Conservation (phyloP, 495 filamentous ascomycete species). For the Penicillium argentinense region DNA sequence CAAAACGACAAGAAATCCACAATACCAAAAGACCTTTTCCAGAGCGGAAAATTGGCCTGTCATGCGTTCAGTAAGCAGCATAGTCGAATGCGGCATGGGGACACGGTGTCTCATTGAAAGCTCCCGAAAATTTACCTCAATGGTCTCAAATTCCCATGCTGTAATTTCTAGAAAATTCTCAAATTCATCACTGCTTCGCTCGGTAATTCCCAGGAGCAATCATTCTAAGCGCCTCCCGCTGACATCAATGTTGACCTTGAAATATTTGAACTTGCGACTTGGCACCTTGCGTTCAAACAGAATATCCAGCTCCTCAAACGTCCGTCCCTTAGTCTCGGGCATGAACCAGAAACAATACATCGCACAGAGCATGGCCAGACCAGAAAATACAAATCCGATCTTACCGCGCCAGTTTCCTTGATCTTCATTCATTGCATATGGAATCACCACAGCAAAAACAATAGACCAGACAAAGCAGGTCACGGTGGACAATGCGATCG, state of each 20-base stretch:
- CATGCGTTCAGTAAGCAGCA: no score
- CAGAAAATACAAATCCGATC: constrained; percentile 66
- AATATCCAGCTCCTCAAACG: constrained; percentile 59
- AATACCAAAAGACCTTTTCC: no score
- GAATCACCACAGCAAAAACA: constrained; percentile 62
- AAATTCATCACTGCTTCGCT: no score
- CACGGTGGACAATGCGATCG: constrained; percentile 62
- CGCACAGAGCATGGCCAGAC: constrained; percentile 39
- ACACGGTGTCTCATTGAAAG: no score
- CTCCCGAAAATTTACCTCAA: no score
- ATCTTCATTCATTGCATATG: constrained; percentile 66
- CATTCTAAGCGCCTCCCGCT: constrained; percentile 11
- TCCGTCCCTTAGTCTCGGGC: constrained; percentile 61
- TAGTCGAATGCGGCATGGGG: no score
- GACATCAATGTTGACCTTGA: constrained; percentile 20
- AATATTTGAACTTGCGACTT: constrained; percentile 28
- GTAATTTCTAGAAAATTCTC: no score
- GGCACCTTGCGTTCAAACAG: constrained; percentile 52
- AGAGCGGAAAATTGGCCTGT: no score
- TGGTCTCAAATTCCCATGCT: no score
- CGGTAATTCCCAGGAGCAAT: no score
- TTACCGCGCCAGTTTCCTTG: constrained; percentile 63
- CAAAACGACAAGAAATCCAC: no score
- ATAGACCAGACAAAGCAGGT: constrained; percentile 57
- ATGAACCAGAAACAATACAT: constrained; percentile 55